Conservation (phyloP, 2,329 filamentous ascomycete species). For the Blastomyces percursus region DNA sequence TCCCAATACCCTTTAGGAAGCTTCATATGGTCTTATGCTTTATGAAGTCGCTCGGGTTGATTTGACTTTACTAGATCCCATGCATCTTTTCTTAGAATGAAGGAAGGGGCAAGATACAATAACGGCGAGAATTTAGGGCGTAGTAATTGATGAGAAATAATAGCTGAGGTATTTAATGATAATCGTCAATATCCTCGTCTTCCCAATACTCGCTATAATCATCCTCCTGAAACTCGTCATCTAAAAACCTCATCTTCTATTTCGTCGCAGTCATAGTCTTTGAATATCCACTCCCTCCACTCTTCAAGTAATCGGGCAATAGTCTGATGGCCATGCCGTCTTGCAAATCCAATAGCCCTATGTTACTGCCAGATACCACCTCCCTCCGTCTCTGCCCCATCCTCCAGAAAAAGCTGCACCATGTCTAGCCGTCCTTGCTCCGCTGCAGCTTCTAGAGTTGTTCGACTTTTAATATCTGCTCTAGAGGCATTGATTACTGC, state of each 20-base stretch:
- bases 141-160: too few species aligned
- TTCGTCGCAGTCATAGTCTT: neutral
- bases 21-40: too few species aligned
- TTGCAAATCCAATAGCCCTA: conserved; percentile 13
- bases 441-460: conserved; percentile 22
- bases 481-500: conserved; percentile 17
- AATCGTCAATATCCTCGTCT: neutral
- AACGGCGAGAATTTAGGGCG: too few species aligned
- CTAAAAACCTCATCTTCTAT: neutral
- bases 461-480: conserved; percentile 16
- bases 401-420: conserved; percentile 20
- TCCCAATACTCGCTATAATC: neutral
- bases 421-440: conserved; percentile 23
- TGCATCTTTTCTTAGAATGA: neutral
- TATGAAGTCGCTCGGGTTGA: neutral
- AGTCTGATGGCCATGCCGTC: conserved; percentile 12
- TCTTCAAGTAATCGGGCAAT: conserved; percentile 12
- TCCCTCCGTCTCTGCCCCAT: conserved; percentile 13
- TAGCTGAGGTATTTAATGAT: neutral
- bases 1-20: neutral
- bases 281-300: neutral
- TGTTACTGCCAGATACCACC: conserved; percentile 10
- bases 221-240: neutral
- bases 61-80: neutral
- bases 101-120: neutral